These are phyloP conservation scores for Mycena belliarum DNA, from an alignment of 768 basidiomycete species.

Conservation along the genomic window DNA sequence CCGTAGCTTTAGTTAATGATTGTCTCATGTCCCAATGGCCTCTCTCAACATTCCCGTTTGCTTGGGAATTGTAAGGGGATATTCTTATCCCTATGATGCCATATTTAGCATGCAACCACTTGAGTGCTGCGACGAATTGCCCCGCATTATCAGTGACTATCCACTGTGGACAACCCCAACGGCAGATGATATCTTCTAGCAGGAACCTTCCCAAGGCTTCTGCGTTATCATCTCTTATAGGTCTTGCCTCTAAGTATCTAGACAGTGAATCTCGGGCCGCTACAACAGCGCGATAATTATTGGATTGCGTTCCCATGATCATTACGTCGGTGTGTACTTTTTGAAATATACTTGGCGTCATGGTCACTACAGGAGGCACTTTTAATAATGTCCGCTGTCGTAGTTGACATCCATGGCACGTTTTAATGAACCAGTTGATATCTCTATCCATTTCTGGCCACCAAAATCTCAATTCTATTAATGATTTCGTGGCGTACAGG, in stretches of 20 bases:
- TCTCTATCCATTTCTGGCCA: background rate
- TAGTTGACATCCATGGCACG: background rate
- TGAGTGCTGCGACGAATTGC: too few relatives aligned
- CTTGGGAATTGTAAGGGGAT: too few relatives aligned
- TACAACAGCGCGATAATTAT: slow-evolving; percentile 24
- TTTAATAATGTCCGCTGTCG: background rate
- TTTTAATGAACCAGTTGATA: background rate
- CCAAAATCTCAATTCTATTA: background rate
- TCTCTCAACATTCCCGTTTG: too few relatives aligned
- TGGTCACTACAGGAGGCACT: slow-evolving; percentile 10
- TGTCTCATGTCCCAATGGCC: too few relatives aligned
- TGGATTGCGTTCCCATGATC: slow-evolving; percentile 22
- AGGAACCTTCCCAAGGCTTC: slow-evolving; percentile 23
- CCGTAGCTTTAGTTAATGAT: too few relatives aligned
- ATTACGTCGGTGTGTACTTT: slow-evolving; percentile 32
- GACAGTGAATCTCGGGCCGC: slow-evolving; percentile 24
- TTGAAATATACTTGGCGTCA: slow-evolving; percentile 28
- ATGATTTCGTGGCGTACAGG: background rate
- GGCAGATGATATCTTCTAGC: too few relatives aligned
- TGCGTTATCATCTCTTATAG: slow-evolving; percentile 37
- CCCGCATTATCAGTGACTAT: too few relatives aligned
- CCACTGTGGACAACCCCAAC: too few relatives aligned
- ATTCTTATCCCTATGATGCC: too few relatives aligned
- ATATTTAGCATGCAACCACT: too few relatives aligned
- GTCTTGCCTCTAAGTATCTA: slow-evolving; percentile 26